Percentiles rank a stretch among this genome's conserved stretches.
These are phyloP conservation scores for Primulina eburnea DNA, from an alignment of 257 asterid genomes.

Conservation along the genomic window DNA sequence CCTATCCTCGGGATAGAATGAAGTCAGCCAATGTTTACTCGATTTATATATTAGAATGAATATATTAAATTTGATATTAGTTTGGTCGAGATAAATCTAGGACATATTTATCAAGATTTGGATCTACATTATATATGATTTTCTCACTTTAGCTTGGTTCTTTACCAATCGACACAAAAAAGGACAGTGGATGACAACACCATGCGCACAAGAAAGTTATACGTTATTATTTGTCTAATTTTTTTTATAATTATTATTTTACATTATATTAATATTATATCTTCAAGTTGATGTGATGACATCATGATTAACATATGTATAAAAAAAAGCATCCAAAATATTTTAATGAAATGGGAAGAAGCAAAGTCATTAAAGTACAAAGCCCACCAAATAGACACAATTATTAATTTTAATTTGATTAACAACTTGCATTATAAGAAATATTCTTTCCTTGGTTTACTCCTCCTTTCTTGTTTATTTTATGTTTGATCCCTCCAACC, in stretches of 20 bases:
- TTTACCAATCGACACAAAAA: no score
- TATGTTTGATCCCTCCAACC: neutral
- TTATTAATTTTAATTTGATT: neutral
- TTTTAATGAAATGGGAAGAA: constrained; percentile 23
- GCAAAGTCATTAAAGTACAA: neutral
- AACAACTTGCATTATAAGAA: neutral
- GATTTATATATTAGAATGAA: no score
- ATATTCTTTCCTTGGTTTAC: constrained; percentile 15
- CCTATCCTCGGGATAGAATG: no score
- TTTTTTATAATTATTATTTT: no score
- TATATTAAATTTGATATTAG: no score
- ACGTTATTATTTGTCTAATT: constrained; percentile 15
- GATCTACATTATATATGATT: no score
- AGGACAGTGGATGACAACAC: constrained; percentile 37
- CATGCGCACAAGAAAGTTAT: constrained; percentile 30
- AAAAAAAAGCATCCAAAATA: constrained; percentile 19
- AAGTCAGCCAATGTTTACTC: neutral
- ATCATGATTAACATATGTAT: constrained; percentile 17
- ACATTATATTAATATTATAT: constrained; percentile 4
- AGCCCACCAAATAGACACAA: constrained; percentile 1
- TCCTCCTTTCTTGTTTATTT: constrained; percentile 12
- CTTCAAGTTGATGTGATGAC: constrained; percentile 25
- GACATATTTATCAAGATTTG: no score
- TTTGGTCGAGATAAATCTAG: neutral
- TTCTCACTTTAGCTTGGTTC: neutral